Evolutionary conservation across 1,139 yeast species (phyloP), one percentile per base, ranked within the genome.

Genomic region (Meyerozyma carpophila): DNA sequence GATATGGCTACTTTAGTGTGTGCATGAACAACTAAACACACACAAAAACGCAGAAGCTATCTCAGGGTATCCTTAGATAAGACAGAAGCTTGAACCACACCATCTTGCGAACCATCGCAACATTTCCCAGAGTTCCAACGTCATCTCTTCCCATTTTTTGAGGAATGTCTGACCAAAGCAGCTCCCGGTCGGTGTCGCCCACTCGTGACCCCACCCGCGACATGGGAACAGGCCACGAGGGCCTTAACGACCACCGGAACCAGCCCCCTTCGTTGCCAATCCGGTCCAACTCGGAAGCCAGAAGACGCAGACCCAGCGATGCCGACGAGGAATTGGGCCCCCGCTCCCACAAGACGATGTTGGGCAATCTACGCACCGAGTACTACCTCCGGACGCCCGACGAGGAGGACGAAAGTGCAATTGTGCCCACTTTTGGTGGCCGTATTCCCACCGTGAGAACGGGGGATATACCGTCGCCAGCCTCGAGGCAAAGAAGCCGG

Each of bases 231-330:
- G 71, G 75, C 20, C 81, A 75, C 50, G 77, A 75, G 37, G 73
- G 68, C 36, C 63, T 80, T 44, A 73, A 78, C 50, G 85, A 80
- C 57, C 84, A 80, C 56, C 68, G 85, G 46, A 61, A 73, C 56
- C 82, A 79, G 53, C 66, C 73, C 16, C 60, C 62, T 32, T 68
- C 73, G 10, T 62, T 73, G 26, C 80, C 80, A 9, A 62, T 61
- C 36, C 59, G 66, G 42, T 58, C 24, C 34, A 40, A 27, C 39
- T 37, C 40, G 14, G 43, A 37, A 9, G 40, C 26, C 7, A 46
- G 55, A 49, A 34, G 47, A 47, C 21, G 43, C 32, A 18, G 38
- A 46, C 56, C 58, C 29, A 46, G 59, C 10, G 40, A 43, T 18
- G 52, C 44, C 36, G 47, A 31, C 39, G 42, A 28, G 29, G 43